These are phyloP conservation scores for Trypanosoma brucei DNA, from an alignment of 208 protist genomes.

Conservation along the genomic window DNA sequence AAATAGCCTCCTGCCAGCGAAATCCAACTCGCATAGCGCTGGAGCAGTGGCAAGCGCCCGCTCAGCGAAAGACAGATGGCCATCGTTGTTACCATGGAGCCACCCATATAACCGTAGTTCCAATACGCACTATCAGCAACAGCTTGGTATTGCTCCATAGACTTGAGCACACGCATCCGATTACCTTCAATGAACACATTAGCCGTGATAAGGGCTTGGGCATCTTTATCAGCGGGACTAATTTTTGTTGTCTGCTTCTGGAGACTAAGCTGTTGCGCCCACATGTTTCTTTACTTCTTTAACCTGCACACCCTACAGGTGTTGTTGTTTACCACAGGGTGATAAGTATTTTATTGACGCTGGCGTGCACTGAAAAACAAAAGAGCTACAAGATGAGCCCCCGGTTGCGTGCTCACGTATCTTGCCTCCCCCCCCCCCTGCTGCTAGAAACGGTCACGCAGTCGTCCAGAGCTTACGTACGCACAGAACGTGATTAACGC, in stretches of 20 bases:
- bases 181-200: constrained; percentile 78
- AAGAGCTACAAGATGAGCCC: too few species aligned
- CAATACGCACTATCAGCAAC: constrained; percentile 76
- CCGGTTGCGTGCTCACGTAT: too few species aligned
- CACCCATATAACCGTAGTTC: constrained; percentile 82
- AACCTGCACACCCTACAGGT: too few species aligned
- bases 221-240: constrained; percentile 54
- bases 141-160: constrained; percentile 49
- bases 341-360: too few species aligned
- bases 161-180: constrained; percentile 36
- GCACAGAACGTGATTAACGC: too few species aligned
- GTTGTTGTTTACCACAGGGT: too few species aligned
- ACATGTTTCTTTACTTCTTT: constrained; percentile 3
- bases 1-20: constrained; percentile 71
- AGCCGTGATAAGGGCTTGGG: constrained; percentile 63
- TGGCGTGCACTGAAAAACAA: too few species aligned
- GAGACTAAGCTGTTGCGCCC: constrained; percentile 20
- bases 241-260: constrained; percentile 35
- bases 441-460: too few species aligned
- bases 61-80: constrained; percentile 55
- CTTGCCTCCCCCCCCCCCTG: too few species aligned
- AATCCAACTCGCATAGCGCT: constrained; percentile 69
- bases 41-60: constrained; percentile 62
- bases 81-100: constrained; percentile 65
- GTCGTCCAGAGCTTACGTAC: too few species aligned